Evolutionary conservation across 345 rosid genomes (phyloP).

Genomic region (Ailanthus altissimus): DNA sequence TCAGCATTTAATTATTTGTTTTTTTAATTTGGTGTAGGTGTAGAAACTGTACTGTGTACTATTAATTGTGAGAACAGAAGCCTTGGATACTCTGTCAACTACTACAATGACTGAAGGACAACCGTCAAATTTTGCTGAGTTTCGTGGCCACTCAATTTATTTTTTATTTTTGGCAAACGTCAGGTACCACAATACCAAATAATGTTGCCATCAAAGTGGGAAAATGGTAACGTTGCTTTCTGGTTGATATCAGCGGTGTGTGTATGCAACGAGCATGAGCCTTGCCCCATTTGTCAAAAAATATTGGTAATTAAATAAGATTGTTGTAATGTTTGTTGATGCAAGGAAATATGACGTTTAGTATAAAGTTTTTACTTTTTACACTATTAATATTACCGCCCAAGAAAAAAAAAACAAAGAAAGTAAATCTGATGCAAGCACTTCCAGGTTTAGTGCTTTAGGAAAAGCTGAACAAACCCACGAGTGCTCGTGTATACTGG

Average conservation of each 20-base stretch:
- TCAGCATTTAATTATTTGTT: not conserved
- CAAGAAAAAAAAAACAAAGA: not conserved
- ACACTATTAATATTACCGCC: no score
- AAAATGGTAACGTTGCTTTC: not conserved
- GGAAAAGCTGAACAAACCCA: not conserved
- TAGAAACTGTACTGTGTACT: not conserved
- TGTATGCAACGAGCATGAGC: no score
- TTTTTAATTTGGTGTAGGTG: not conserved
- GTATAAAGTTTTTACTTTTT: no score
- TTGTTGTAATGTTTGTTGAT: not conserved
- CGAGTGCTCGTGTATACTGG: no score
- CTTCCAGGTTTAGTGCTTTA: not conserved
- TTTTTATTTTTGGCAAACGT: not conserved
- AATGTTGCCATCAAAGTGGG: conserved; percentile 9
- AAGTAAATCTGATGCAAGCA: not conserved
- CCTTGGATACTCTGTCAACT: conserved; percentile 20
- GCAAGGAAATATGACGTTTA: no score
- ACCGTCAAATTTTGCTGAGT: not conserved
- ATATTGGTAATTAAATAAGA: not conserved
- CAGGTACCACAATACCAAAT: not conserved
- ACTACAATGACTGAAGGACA: not conserved
- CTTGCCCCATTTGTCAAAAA: not conserved
- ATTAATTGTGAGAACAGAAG: not conserved
- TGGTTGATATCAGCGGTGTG: not conserved
- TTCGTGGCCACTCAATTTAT: not conserved